Base-by-base conservation (phyloP, 116 monocot genomes). In the Iris pallida region DNA sequence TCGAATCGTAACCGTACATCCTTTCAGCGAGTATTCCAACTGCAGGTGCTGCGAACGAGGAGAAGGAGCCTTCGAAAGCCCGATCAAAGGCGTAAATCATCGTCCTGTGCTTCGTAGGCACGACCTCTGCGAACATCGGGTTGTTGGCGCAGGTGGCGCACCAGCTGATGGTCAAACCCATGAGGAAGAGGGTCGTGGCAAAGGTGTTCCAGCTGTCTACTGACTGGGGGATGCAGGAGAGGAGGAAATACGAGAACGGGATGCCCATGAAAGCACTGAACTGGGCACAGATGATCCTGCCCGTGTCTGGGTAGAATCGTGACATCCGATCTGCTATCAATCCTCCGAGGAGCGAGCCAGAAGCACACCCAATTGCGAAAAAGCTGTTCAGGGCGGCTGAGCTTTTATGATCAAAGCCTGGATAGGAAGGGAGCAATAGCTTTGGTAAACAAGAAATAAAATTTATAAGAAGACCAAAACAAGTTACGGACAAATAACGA, bases 51-150 rank as follows among this genome's bases (percentile, higher is more conserved):
- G 95, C 95, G 15, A 95, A 86, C 0, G 95, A 86, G 42, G 95
- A 80, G 48, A 96, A 96, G 0, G 91, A 91, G 4, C 92, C 95
- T 63, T 96, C 95, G 16, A 96, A 84, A 4, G 86, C 82, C 20
- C 95, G 88, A 60, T 96, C 95, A 51, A 96, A 96, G 18, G 95
- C 91, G 5, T 91, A 96, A 9, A 91, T 86, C 95, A 96, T 91
- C 7, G 95, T 96, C n/a, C 95, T 73, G 47, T 96, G 95, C 55
- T 81, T 96, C 5, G 65, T 53, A 2, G 91, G 95, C 55, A 96
- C 95, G 0, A 96, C 80, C 75, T 88, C 95, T 4, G 95, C 95
- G 47, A 91, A 96, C 73, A 96, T 91, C 30, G 95, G 95, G 73
- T 91, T 96, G 73, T 96, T 96, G 1, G 89, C 88, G 68, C 91